phyloP scores from a whole-genome alignment of 2,329 filamentous ascomycete species.

The Xylariales sp. region DNA sequence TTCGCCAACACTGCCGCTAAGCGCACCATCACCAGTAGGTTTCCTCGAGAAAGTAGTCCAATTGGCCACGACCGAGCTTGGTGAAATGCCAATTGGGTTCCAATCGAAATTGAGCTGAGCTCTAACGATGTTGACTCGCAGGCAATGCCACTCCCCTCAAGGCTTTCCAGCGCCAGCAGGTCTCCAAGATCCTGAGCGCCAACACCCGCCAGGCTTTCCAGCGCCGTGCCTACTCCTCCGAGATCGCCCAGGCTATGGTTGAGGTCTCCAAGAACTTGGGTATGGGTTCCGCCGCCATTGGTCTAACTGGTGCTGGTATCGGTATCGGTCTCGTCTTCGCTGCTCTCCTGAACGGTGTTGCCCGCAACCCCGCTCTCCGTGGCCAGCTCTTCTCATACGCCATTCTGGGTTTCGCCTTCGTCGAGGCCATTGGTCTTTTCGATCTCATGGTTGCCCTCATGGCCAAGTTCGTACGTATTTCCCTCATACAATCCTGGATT shows the following conservation, averaged over 20 bases:
- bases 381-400: constrained; percentile 96
- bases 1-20: constrained; percentile 72
- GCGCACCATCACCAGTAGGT: constrained; percentile 81
- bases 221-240: constrained; percentile 84
- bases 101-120: constrained; percentile 18
- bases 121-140: constrained; percentile 37
- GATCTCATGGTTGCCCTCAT: constrained; percentile 93
- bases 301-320: constrained; percentile 92
- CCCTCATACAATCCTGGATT: constrained; percentile 24
- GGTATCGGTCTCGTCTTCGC: constrained; percentile 96
- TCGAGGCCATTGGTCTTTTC: constrained; percentile 91
- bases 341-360: constrained; percentile 87
- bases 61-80: constrained; percentile 32
- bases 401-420: constrained; percentile 96
- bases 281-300: constrained; percentile 90
- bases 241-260: constrained; percentile 89
- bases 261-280: constrained; percentile 91
- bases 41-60: constrained; percentile 25
- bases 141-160: constrained; percentile 72
- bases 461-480: constrained; percentile 82
- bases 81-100: constrained; percentile 2
- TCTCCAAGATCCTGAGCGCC: constrained; percentile 73
- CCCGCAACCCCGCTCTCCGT: constrained; percentile 93
- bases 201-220: constrained; percentile 74
- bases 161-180: constrained; percentile 80